These are phyloP conservation scores for Hypoxylon sp. DNA, from an alignment of 2,329 filamentous ascomycete species.

Conservation along the genomic window DNA sequence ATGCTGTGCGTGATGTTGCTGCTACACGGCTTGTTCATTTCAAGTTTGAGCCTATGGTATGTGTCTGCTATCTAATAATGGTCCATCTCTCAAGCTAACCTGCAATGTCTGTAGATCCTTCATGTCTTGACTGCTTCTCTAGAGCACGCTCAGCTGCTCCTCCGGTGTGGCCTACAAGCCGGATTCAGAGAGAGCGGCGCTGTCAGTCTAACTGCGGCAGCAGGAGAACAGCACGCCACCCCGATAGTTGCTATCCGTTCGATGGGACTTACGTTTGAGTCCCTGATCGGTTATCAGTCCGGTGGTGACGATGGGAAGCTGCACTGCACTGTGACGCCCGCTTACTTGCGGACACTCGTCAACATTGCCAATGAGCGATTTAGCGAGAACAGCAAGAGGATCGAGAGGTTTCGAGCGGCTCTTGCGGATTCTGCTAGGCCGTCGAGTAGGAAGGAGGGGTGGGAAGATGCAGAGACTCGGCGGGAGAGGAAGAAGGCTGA, in stretches of 20 bases:
- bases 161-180: slow-evolving; percentile 78
- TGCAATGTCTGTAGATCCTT: slow-evolving; percentile 71
- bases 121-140: slow-evolving; percentile 83
- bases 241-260: slow-evolving; percentile 89
- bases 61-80: slow-evolving; percentile 40
- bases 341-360: slow-evolving; percentile 73
- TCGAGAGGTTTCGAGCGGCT: slow-evolving; percentile 67
- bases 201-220: slow-evolving; percentile 64
- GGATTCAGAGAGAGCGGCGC: slow-evolving; percentile 93
- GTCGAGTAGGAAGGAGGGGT: slow-evolving; percentile 50
- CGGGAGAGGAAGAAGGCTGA: slow-evolving; percentile 66
- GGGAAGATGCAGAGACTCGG: slow-evolving; percentile 64
- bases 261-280: slow-evolving; percentile 82
- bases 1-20: slow-evolving; percentile 34
- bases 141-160: slow-evolving; percentile 75
- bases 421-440: slow-evolving; percentile 51
- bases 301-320: slow-evolving; percentile 47
- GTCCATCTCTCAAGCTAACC: not conserved
- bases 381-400: slow-evolving; percentile 71
- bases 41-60: slow-evolving; percentile 95
- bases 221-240: slow-evolving; percentile 49
- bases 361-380: slow-evolving; percentile 79
- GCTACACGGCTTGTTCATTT: slow-evolving; percentile 73
- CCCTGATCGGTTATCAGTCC: slow-evolving; percentile 72
- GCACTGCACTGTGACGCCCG: slow-evolving; percentile 65